Conservation (phyloP, 805 yeast species). For the Tetrapisispora phaffii region DNA sequence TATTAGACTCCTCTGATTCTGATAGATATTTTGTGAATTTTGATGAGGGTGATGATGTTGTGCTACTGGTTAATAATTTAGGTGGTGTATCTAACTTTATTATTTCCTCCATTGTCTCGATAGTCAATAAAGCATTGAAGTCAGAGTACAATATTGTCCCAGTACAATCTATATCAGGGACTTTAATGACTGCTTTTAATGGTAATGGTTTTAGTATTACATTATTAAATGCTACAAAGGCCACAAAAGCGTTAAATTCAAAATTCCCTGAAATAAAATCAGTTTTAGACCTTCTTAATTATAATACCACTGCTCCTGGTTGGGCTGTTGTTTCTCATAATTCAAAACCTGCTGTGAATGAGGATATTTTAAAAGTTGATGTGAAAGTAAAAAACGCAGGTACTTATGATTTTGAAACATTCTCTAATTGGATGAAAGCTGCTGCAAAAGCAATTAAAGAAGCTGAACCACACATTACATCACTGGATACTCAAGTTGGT, state of each 20-base stretch:
- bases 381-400: constrained; percentile 31
- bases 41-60: constrained; percentile 51
- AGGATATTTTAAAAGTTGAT: constrained; percentile 22
- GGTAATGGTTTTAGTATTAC: constrained; percentile 90
- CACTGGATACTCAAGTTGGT: constrained; percentile 81
- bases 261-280: constrained; percentile 27
- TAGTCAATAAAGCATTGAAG: constrained; percentile 44
- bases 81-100: constrained; percentile 86
- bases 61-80: constrained; percentile 67
- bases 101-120: constrained; percentile 58
- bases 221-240: constrained; percentile 55
- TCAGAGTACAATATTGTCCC: constrained; percentile 50
- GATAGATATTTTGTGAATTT: constrained; percentile 80
- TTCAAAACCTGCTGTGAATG: constrained; percentile 25
- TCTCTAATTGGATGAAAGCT: constrained; percentile 33
- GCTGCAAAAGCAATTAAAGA: constrained; percentile 45
- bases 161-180: constrained; percentile 58
- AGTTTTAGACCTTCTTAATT: constrained; percentile 51
- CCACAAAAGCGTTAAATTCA: constrained; percentile 31
- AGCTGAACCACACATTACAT: constrained; percentile 77
- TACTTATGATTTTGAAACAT: constrained; percentile 26
- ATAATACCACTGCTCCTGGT: constrained; percentile 70
- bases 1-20: constrained; percentile 51
- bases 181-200: constrained; percentile 80
- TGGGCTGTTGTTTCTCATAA: constrained; percentile 40